Evolutionary conservation across 192 early-diverging fungal species (phyloP).

Genomic region (Umbelopsis ramanniana): DNA sequence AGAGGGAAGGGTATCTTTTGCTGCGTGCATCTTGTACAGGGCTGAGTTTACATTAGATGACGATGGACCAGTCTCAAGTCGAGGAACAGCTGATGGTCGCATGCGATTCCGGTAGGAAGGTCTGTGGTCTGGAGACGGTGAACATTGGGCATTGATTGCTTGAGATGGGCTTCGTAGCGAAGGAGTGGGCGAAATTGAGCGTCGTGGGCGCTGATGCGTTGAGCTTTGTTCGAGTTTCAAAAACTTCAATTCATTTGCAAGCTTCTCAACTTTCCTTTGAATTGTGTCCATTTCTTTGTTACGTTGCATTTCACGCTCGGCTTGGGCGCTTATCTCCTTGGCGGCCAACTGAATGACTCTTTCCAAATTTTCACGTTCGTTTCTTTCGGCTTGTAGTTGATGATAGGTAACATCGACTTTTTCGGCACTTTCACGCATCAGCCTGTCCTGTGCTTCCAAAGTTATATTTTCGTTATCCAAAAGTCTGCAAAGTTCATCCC

Average conservation of each 20-base stretch:
- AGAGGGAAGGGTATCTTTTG: neutral
- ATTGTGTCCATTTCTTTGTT: constrained; percentile 9
- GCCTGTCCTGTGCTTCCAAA: constrained; percentile 6
- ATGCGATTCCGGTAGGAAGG: neutral
- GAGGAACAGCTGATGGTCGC: constrained; percentile 14
- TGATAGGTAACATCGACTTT: neutral
- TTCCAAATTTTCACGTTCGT: constrained; percentile 10
- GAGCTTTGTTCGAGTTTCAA: constrained; percentile 3
- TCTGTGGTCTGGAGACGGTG: neutral
- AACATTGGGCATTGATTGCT: neutral
- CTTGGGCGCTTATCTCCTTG: constrained; percentile 4
- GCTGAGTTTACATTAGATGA: neutral
- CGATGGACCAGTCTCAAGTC: neutral
- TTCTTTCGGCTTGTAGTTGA: neutral
- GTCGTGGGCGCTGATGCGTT: neutral
- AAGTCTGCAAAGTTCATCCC: constrained; percentile 6
- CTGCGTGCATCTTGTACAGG: neutral
- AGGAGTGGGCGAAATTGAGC: neutral
- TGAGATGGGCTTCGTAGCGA: neutral
- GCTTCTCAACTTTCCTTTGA: neutral
- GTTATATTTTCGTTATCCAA: neutral
- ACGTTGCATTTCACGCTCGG: constrained; percentile 6
- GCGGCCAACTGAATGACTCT: neutral
- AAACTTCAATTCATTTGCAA: constrained; percentile 2
- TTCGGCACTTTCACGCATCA: neutral